Base-by-base conservation (phyloP, 139 green algal genomes). In the Gonium pectorale region DNA sequence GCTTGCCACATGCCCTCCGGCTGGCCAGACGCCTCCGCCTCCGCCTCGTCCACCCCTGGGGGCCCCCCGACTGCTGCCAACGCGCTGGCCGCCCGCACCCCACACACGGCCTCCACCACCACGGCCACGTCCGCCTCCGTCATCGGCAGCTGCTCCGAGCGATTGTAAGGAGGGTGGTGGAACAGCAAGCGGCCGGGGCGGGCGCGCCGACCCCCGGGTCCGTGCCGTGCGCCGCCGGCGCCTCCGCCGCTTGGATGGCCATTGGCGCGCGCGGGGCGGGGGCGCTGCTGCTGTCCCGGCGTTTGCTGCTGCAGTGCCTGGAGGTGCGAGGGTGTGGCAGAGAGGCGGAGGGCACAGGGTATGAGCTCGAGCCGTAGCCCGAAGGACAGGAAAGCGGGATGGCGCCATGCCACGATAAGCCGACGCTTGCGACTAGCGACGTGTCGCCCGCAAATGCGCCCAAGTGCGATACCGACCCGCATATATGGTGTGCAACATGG, bases 21-120 rank as follows among this genome's bases (percentile, higher is more conserved):
- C 75, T 31, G 38, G 22, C 29, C 59, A 1, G 19, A 41, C 41
- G 29, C 56, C 19, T 27, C 29, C 37, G 35, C 66, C 35, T 21
- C 69, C 37, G 29, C 75, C 59, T 51, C 75, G 2, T 7, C 26
- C 27, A n/a, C 52, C 22, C n/a, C n/a, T 6, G 35, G 24, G 33
- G 27, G 59, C 26, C 66, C 71, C 35, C 13, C 26, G 9, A 80
- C 44, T 24, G 60, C 60, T 17, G 71, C 71, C 60, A 77, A 38
- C 33, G 82, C 78, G 31, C 63, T 75, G 33, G 62, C 63, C 21
- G 82, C 82, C 17, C 59, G 43, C 40, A 75, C 70, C 13, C 82
- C 82, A 35, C 82, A 87, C 38, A 87, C 83, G 21, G 70, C 74
- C 64, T 88, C 74, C 73, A 89, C 77, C 52, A 86, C 85, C 78